Evolutionary conservation across 352 stramenopile genomes (phyloP).

Genomic region (Phytophthora chlamydospora): DNA sequence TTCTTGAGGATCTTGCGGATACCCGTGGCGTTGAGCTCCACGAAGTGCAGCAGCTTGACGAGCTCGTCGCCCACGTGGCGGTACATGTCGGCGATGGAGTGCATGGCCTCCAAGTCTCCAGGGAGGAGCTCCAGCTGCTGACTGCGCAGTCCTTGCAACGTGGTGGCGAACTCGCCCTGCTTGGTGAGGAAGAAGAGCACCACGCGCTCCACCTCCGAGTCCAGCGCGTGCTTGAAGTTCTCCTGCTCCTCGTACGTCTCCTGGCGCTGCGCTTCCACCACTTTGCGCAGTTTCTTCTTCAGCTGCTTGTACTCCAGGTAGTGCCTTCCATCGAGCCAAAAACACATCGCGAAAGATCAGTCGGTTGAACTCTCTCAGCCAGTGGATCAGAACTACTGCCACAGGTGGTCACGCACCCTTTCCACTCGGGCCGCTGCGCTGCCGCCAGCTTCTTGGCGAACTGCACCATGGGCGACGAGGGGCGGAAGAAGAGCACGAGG

Average conservation of each 20-base stretch:
- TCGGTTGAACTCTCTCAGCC: background rate
- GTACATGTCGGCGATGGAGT: conserved; percentile 66
- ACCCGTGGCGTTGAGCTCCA: conserved; percentile 87
- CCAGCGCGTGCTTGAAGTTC: conserved; percentile 74
- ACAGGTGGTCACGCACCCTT: conserved; percentile 44
- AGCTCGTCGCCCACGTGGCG: conserved; percentile 81
- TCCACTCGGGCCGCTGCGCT: conserved; percentile 75
- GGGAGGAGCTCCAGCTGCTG: conserved; percentile 50
- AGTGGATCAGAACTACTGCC: no score
- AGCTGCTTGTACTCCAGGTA: conserved; percentile 92
- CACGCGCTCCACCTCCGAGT: conserved; percentile 84
- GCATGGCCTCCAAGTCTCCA: conserved; percentile 72
- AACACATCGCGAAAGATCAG: background rate
- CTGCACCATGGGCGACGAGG: conserved; percentile 57
- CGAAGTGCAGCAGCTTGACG: conserved; percentile 83
- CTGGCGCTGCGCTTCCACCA: conserved; percentile 54
- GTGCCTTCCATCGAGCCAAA: conserved; percentile 45
- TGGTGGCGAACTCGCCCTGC: conserved; percentile 84
- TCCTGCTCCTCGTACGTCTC: conserved; percentile 59
- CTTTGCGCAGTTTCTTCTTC: conserved; percentile 87
- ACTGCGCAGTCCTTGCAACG: conserved; percentile 54
- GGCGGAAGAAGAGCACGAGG: no score
- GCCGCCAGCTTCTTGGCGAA: conserved; percentile 85
- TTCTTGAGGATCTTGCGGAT: conserved; percentile 93
- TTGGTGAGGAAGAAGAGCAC: conserved; percentile 89